Base-by-base conservation (phyloP, 1,284 basidiomycete species). In the Thelephora terrestris region DNA sequence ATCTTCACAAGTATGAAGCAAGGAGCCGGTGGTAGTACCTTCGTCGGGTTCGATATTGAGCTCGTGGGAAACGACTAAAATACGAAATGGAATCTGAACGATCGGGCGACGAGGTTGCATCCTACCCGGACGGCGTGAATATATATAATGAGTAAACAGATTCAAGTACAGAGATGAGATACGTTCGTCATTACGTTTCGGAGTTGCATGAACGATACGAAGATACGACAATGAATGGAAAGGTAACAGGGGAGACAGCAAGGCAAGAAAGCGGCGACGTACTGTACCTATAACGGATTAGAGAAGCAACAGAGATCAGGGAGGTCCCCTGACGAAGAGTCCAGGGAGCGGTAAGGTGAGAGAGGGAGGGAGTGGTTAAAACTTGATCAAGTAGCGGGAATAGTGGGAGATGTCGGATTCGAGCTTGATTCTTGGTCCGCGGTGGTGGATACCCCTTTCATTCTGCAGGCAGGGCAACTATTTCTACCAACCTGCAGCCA, bases 381-480 rank as follows among this genome's bases (percentile, higher is more conserved):
- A 32, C 29, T 32, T 32, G 12, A 32, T 32, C 29, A 32, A 32
- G 29, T 3, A 32, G 29, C 12, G 29, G 29, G 29, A 12, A 32
- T 32, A 14, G 29, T 32, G 29, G 29, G 12, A 32, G 29, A 12
- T 10, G 14, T 12, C 7, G 29, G 6, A 14, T 6, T 14, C 12
- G 12, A 32, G 29, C 14, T 32, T 10, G 29, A 32, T 6, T 32
- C 29, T 10, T 32, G 29, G 29, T 32, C 29, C 29, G 9, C 29
- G 7, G 29, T 32, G 3, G 29, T 32, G 29, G 29, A 32, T 9
- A 32, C 29, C 29, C 29, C 83, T 68, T 74, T 79, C 29, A 79
- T 74, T 37, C 86, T 79, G 65, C 89, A 94, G n/a, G 88, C 87
- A 16, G 91, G 91, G 61, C 91, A 95, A 52, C 88, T 89, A 61